A percentile compares a stretch with the other conserved stretches of the same genome.
These are phyloP conservation scores for Colletotrichum graminicola DNA, from an alignment of 2,329 filamentous ascomycete species.

Conservation along the genomic window DNA sequence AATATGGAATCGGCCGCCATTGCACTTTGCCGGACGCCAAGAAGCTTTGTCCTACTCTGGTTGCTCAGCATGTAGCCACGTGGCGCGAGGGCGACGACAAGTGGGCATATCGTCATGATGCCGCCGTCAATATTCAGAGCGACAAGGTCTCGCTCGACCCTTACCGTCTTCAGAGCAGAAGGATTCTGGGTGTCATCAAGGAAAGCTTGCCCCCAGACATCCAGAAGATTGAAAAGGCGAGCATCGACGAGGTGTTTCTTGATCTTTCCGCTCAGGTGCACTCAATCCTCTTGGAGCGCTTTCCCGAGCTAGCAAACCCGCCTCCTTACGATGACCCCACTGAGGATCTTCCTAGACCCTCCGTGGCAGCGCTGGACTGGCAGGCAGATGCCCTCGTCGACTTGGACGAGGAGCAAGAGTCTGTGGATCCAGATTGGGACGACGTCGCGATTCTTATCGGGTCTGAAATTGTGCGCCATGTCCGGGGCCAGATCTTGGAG, in stretches of 20 bases:
- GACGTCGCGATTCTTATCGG: slow-evolving; percentile 89
- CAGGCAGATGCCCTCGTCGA: slow-evolving; percentile 84
- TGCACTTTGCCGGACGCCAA: slow-evolving; percentile 84
- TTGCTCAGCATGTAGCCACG: slow-evolving; percentile 93
- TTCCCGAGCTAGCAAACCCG: slow-evolving; percentile 76
- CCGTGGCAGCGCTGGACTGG: slow-evolving; percentile 82
- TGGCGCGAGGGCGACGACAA: slow-evolving; percentile 92
- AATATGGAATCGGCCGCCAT: slow-evolving; percentile 83
- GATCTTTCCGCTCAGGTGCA: slow-evolving; percentile 91
- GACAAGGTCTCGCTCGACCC: slow-evolving; percentile 96
- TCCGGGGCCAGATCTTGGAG: slow-evolving; percentile 77
- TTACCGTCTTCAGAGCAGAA: slow-evolving; percentile 86
- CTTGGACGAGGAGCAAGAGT: slow-evolving; percentile 80
- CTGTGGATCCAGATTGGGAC: slow-evolving; percentile 93
- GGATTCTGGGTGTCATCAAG: slow-evolving; percentile 84
- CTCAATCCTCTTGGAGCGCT: slow-evolving; percentile 78
- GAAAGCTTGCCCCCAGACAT: slow-evolving; percentile 73
- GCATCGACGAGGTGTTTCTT: slow-evolving; percentile 95
- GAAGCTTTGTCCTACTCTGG: slow-evolving; percentile 86
- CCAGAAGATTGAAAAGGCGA: slow-evolving; percentile 90
- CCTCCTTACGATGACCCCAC: slow-evolving; percentile 80
- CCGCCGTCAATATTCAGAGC: slow-evolving; percentile 81
- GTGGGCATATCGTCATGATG: slow-evolving; percentile 91
- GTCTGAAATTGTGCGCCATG: slow-evolving; percentile 85
- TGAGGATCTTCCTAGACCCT: slow-evolving; percentile 78